Base-by-base conservation (phyloP, 2,329 filamentous ascomycete genomes). In the Fusarium haematococcum region DNA sequence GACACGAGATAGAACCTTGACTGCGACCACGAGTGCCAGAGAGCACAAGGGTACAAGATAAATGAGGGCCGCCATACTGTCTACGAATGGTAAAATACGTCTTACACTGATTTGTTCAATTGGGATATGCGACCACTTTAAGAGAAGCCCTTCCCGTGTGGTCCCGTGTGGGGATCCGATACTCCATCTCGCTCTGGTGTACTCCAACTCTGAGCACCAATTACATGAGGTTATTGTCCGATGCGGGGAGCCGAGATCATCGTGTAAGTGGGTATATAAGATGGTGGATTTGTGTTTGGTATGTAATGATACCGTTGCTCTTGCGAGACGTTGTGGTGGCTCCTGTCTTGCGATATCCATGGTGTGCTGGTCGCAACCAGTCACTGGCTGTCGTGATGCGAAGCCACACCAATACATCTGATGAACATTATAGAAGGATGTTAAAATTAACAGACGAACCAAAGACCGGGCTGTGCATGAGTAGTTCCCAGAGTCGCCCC, bases 151-250 rank as follows among this genome's bases (percentile, higher is more conserved):
- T 33, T 33, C 18, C 50, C 50, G 50, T 20, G 50, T 54, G 50
- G 30, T 54, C 30, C 50, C 50, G 50, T 32, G 50, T 54, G 50
- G 27, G 18, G 50, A 54, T 54, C 50, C 50, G 50, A 54, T 9
- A n/a, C 27, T 32, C 50, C 50, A 32, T 54, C n/a, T 33, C 48
- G 14, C 18, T 54, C 2, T 23, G 30, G 7, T 30, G 48, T 54
- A 3, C 50, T 54, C 50, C 30, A 54, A 54, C 9, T 10, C 50
- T 8, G n/a, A 30, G 50, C 27, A 23, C 50, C 50, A 54, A 33
- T 54, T 54, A 23, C 1, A 54, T n/a, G n/a, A 33, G 11, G 11
- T 4, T 33, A 2, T 33, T 54, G 50, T 6, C 50, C 7, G n/a
- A 54, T 54, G 50, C 50, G 50, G 50, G 50, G 50, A 54, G 27